These are phyloP conservation scores for Vigna radiata DNA, from an alignment of 306 rosid genomes.

Conservation along the genomic window DNA sequence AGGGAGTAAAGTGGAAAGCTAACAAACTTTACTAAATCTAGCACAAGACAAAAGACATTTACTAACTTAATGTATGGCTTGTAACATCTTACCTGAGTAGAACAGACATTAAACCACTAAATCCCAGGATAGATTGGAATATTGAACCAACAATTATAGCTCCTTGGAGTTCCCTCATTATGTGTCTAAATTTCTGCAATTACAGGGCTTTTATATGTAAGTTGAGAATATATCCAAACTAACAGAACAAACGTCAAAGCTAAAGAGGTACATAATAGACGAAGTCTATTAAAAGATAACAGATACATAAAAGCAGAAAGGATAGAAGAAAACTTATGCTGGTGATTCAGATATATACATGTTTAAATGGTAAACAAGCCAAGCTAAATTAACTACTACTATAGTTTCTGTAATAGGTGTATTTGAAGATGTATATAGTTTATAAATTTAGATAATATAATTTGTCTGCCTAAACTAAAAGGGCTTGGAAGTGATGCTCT, in stretches of 20 bases:
- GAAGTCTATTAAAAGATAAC: not conserved
- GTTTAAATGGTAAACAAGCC: not conserved
- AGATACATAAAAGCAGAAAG: constrained; percentile 28
- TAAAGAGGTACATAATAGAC: not conserved
- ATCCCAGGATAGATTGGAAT: constrained; percentile 87
- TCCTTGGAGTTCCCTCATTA: constrained; percentile 99
- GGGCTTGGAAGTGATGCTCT: constrained; percentile 20
- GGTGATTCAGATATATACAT: not conserved
- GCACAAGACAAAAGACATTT: constrained; percentile 15
- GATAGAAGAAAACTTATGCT: constrained; percentile 1
- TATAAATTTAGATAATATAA: constrained; percentile 12
- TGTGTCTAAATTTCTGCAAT: constrained; percentile 89
- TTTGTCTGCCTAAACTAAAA: constrained; percentile 37
- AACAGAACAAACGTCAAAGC: constrained; percentile 18
- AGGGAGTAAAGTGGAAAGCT: not conserved
- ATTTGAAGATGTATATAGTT: constrained; percentile 34
- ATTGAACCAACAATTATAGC: constrained; percentile 89
- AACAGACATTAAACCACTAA: constrained; percentile 87
- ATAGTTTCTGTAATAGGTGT: constrained; percentile 27
- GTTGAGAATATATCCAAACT: constrained; percentile 35
- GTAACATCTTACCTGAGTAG: constrained; percentile 68
- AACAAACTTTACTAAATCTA: constrained; percentile 22
- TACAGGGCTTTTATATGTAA: constrained; percentile 34
- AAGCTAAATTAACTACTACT: constrained; percentile 26
- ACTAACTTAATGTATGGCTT: constrained; percentile 22